These are phyloP conservation scores for Choanephora cucurbitarum DNA, from an alignment of 371 early-diverging fungal genomes.

Conservation along the genomic window DNA sequence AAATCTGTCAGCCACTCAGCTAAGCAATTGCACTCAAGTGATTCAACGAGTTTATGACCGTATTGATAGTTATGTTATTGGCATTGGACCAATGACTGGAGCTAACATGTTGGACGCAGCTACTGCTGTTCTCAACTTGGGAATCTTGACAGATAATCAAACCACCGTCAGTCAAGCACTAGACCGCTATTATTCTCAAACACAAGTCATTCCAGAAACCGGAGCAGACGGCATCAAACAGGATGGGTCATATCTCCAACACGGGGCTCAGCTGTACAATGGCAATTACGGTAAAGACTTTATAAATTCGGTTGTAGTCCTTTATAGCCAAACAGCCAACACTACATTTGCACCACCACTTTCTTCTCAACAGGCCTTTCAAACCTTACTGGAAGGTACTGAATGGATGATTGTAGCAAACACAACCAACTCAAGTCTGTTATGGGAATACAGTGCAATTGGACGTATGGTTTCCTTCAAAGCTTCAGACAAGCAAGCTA, in stretches of 20 bases:
- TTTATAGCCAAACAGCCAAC: slow-evolving; percentile 15
- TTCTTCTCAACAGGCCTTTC: slow-evolving; percentile 17
- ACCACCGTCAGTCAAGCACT: slow-evolving; percentile 21
- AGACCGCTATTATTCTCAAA: slow-evolving; percentile 24
- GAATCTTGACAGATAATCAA: slow-evolving; percentile 23
- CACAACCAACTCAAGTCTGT: not conserved
- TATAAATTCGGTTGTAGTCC: slow-evolving; percentile 18
- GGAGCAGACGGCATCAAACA: slow-evolving; percentile 28
- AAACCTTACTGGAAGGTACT: slow-evolving; percentile 26
- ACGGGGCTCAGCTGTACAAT: slow-evolving; percentile 23
- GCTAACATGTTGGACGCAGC: slow-evolving; percentile 31
- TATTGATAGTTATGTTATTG: slow-evolving; percentile 19
- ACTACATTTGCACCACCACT: slow-evolving; percentile 18
- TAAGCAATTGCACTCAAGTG: slow-evolving; percentile 16
- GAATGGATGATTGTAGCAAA: slow-evolving; percentile 33
- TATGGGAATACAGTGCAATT: slow-evolving; percentile 31
- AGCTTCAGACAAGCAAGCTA: slow-evolving; percentile 21
- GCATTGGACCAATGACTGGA: slow-evolving; percentile 31
- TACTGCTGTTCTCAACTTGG: slow-evolving; percentile 19
- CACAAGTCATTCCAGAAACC: slow-evolving; percentile 7
- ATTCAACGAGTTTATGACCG: slow-evolving; percentile 16
- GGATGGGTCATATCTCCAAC: slow-evolving; percentile 33
- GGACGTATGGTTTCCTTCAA: slow-evolving; percentile 34
- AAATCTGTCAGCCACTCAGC: slow-evolving; percentile 15
- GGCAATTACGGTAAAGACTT: slow-evolving; percentile 34